Evolutionary conservation across 73 alveolate genomes (phyloP), one percentile per base, ranked within the genome.

Genomic region (Blepharisma japonicum): DNA sequence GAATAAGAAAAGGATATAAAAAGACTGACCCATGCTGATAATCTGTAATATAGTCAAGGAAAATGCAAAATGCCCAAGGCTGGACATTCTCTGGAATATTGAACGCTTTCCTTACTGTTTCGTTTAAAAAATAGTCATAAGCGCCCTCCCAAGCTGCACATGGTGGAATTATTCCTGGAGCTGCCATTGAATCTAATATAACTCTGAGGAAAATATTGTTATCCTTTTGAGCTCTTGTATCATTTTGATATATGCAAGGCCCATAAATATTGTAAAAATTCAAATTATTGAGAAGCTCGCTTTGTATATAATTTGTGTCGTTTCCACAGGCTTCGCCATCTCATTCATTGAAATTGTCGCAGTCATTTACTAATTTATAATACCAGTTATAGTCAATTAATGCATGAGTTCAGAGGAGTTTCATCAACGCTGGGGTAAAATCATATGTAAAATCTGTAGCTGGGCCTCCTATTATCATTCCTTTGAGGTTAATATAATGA

Each of bases 51-150:
- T 61, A 61, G 21, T 61, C 49, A 11, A 61, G 50, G 21, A 18
- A 11, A 18, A 21, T 11, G 4, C 77, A 61, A 18, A 27, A 11
- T 1, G 32, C 71, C 77, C 77, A 61, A 11, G 11, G n/a, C n/a
- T 20, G 55, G 21, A 27, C 77, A 23, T n/a, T 11, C 32, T 0
- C 14, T 11, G 32, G 55, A 4, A 61, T 23, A 61, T 61, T n/a
- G 21, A 61, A 61, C 2, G 42, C 55, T 27, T 61, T 61, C 4
- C 50, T n/a, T 11, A 84, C 89, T 55, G 23, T 55, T 5, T 71
- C 42, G 18, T 67, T 55, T 68, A 71, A 71, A 61, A 84, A 80
- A 18, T 51, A 51, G 21, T 51, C 66, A 18, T 14, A 14, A 14
- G 21, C 21, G n/a, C 66, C 66, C 2, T 51, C 66, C 21, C n/a